phyloP scores from a whole-genome alignment of 1,284 basidiomycete genomes.

The Ceratobasidium sp. region DNA sequence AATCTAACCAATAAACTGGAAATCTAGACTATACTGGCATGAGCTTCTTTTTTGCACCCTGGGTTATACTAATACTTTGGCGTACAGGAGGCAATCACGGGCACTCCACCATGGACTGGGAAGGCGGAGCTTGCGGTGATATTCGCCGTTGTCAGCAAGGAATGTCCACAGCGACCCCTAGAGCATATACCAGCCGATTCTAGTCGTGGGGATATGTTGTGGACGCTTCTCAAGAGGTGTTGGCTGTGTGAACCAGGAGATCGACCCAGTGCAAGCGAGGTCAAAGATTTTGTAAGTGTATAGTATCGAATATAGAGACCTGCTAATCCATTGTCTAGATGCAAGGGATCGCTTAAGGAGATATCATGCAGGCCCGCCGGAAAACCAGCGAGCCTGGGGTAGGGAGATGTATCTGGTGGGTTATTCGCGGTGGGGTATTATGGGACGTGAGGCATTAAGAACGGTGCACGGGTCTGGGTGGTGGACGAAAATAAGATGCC shows the following conservation, averaged over 20 bases:
- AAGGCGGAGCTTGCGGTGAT: not conserved
- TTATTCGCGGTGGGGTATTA: no score
- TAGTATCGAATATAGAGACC: not conserved
- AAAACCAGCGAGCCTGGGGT: no score
- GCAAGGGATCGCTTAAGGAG: not conserved
- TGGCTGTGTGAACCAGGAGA: constrained; percentile 5
- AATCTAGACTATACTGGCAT: not conserved
- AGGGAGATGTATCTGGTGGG: no score
- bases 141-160: not conserved
- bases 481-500: no score
- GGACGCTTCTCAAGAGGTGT: constrained; percentile 3
- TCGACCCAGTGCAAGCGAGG: not conserved
- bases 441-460: no score
- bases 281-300: not conserved
- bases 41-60: not conserved
- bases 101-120: not conserved
- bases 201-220: not conserved
- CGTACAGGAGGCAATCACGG: constrained; percentile 15
- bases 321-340: not conserved
- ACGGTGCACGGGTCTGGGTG: no score
- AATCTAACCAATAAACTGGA: not conserved
- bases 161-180: not conserved
- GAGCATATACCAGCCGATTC: not conserved
- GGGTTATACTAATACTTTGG: not conserved
- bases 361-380: not conserved